These are phyloP conservation scores for Penicillium diatomitis DNA, from an alignment of 495 filamentous ascomycete species.

Conservation along the genomic window DNA sequence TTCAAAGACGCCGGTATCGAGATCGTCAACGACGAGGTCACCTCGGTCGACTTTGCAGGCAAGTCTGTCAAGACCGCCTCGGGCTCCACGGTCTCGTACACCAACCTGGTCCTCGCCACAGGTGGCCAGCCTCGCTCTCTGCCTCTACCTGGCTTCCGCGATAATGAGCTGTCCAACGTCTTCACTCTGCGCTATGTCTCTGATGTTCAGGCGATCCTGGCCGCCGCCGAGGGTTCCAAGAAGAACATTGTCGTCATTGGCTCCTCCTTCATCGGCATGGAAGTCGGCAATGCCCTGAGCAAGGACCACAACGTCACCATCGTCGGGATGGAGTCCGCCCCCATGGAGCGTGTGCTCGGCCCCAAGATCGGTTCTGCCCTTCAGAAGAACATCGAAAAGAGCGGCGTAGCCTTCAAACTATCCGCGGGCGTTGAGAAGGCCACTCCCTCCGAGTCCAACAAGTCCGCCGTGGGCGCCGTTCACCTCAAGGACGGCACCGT, in stretches of 20 bases:
- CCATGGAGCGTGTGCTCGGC: constrained; percentile 84
- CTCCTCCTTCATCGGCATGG: constrained; percentile 93
- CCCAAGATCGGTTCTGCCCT: constrained; percentile 71
- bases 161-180: constrained; percentile 62
- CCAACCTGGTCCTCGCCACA: constrained; percentile 82
- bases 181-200: constrained; percentile 70
- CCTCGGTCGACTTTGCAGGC: constrained; percentile 59
- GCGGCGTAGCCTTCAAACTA: constrained; percentile 82
- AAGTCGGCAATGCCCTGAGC: constrained; percentile 71
- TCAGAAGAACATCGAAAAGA: constrained; percentile 65
- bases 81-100: constrained; percentile 63
- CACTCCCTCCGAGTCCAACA: constrained; percentile 51
- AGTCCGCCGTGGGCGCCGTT: constrained; percentile 67
- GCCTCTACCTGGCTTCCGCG: constrained; percentile 73
- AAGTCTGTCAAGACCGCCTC: constrained; percentile 66
- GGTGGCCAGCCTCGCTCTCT: constrained; percentile 73
- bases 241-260: constrained; percentile 92
- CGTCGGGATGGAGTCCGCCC: constrained; percentile 83
- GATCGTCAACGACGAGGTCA: constrained; percentile 64
- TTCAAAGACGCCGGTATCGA: constrained; percentile 69
- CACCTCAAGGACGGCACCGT: constrained; percentile 77
- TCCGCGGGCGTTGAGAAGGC: constrained; percentile 73
- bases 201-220: constrained; percentile 66
- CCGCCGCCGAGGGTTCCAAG: constrained; percentile 65
- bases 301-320: constrained; percentile 76